Conservation (phyloP, 1,284 basidiomycete species). For the Cutaneotrichosporon arboriforme region DNA sequence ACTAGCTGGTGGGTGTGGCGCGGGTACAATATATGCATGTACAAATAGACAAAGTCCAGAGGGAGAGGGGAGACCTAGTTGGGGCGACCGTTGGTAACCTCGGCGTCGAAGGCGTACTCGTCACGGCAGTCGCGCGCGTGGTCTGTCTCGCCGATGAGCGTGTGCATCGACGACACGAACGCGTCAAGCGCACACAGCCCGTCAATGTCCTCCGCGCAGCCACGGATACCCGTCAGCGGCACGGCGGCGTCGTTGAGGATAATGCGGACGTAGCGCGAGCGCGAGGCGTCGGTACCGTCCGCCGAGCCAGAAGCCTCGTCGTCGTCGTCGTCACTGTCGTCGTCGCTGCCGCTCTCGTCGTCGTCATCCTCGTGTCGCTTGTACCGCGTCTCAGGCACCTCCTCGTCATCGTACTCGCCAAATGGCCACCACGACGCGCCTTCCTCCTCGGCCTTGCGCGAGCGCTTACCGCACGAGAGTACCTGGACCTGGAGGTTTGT, state of each 20-base stretch:
- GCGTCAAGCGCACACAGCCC: slow-evolving; percentile 57
- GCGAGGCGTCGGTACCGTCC: slow-evolving; percentile 26
- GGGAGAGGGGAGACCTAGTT: neutral
- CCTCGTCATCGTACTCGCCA: neutral
- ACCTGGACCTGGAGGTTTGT: slow-evolving; percentile 59
- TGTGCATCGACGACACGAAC: slow-evolving; percentile 54
- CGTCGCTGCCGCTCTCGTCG: slow-evolving; percentile 2
- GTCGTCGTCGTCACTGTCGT: neutral
- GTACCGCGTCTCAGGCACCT: slow-evolving; percentile 1
- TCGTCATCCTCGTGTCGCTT: neutral
- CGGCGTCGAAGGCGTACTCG: slow-evolving; percentile 4
- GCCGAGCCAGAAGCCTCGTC: neutral
- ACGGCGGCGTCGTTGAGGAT: slow-evolving; percentile 57
- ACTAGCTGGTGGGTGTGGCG: neutral
- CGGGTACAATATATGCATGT: neutral
- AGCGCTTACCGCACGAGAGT: slow-evolving; percentile 48
- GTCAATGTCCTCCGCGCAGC: slow-evolving; percentile 37
- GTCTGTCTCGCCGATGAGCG: slow-evolving; percentile 43
- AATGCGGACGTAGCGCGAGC: slow-evolving; percentile 50
- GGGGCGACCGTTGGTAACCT: slow-evolving; percentile 3
- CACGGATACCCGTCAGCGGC: slow-evolving; percentile 56
- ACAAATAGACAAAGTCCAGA: neutral
- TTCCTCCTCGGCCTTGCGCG: neutral
- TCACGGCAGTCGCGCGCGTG: neutral
- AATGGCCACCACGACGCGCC: slow-evolving; percentile 14